Evolutionary conservation across 208 protist genomes (phyloP).

Genomic region (Leishmania aethiopica): DNA sequence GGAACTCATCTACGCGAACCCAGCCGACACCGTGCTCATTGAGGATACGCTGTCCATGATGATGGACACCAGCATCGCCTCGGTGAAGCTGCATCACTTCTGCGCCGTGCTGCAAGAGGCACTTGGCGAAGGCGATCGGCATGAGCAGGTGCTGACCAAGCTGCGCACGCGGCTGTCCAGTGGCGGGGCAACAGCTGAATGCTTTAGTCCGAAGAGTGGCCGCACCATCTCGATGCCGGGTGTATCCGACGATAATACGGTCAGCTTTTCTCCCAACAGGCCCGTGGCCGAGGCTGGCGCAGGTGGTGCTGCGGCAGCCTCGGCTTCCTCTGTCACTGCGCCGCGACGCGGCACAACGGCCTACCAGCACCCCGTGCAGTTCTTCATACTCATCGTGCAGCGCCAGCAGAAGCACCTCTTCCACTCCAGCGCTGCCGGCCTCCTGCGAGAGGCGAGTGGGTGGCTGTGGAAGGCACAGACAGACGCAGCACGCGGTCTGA

Average conservation of each 20-base stretch:
- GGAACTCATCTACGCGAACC: constrained; percentile 59
- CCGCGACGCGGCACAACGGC: constrained; percentile 4
- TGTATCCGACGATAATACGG: not conserved
- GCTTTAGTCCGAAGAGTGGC: not conserved
- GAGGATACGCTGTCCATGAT: constrained; percentile 87
- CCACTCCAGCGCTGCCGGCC: constrained; percentile 42
- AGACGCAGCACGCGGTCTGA: constrained; percentile 16
- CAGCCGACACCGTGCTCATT: constrained; percentile 83
- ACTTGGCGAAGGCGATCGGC: constrained; percentile 19
- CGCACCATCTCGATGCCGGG: not conserved
- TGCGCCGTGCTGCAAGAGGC: constrained; percentile 46
- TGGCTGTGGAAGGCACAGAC: constrained; percentile 59
- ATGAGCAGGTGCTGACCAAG: constrained; percentile 35
- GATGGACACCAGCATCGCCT: constrained; percentile 85
- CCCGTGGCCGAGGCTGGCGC: not conserved
- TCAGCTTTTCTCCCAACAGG: not conserved
- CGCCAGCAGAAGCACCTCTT: constrained; percentile 62
- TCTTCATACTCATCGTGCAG: constrained; percentile 67
- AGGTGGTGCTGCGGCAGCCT: not conserved
- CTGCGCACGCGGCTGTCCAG: constrained; percentile 56
- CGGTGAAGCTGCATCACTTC: constrained; percentile 82
- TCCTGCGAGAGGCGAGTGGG: constrained; percentile 59
- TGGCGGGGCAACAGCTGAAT: not conserved
- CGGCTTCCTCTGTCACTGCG: not conserved
- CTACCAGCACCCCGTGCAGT: constrained; percentile 72